These are phyloP conservation scores for Aspergillus sp. DNA, from an alignment of 2,329 filamentous ascomycete species.

Conservation along the genomic window DNA sequence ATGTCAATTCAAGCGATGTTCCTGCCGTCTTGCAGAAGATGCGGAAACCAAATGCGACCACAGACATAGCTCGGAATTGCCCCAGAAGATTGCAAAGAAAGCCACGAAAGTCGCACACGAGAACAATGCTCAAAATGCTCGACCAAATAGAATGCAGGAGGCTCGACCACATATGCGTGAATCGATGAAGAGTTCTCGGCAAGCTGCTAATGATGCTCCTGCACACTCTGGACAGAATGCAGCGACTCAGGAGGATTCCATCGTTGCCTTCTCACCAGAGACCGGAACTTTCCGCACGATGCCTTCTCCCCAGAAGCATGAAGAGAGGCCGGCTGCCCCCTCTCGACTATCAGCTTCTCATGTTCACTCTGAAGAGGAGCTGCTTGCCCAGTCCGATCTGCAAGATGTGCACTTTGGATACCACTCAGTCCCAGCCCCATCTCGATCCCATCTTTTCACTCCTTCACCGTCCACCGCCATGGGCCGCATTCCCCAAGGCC, in stretches of 20 bases:
- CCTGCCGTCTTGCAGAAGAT: constrained; percentile 39
- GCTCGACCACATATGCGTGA: background rate
- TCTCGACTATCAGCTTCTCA: constrained; percentile 6
- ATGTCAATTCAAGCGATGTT: constrained; percentile 42
- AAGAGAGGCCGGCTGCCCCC: constrained; percentile 11
- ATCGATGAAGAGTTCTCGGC: background rate
- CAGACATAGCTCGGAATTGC: constrained; percentile 14
- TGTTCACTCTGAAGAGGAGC: constrained; percentile 3
- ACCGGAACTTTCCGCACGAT: constrained; percentile 38
- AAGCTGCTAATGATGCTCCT: constrained; percentile 5
- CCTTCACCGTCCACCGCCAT: background rate
- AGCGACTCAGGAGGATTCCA: constrained; percentile 22
- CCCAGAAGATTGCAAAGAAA: constrained; percentile 1
- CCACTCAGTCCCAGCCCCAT: background rate
- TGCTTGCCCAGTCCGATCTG: background rate
- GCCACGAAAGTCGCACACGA: background rate
- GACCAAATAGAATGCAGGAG: background rate
- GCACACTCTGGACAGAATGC: constrained; percentile 6
- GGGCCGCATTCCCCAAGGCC: constrained; percentile 2
- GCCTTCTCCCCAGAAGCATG: constrained; percentile 27
- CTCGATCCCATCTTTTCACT: background rate
- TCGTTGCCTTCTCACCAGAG: constrained; percentile 36
- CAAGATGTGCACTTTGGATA: background rate
- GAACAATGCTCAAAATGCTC: background rate
- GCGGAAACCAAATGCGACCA: constrained; percentile 31